Conservation (phyloP, 1,284 basidiomycete genomes). For the Entoloma clypeatum region DNA sequence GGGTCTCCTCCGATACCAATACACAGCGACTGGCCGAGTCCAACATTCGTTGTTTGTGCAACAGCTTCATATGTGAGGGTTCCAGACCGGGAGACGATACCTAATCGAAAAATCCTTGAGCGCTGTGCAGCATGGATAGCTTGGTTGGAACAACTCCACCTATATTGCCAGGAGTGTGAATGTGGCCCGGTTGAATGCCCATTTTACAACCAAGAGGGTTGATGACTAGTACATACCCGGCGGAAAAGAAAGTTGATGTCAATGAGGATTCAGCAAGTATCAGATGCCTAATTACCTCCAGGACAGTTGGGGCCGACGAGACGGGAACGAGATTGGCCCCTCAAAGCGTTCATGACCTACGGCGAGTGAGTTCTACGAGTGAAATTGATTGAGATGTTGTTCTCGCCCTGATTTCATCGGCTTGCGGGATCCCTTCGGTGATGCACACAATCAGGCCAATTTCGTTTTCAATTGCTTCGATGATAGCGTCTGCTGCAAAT, state of each 20-base stretch:
- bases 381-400: slow-evolving; percentile 14
- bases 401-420: slow-evolving; percentile 86
- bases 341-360: slow-evolving; percentile 94
- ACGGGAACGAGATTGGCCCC: slow-evolving; percentile 91
- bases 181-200: slow-evolving; percentile 98
- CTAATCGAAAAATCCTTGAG: slow-evolving; percentile 37
- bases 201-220: slow-evolving; percentile 98
- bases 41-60: slow-evolving; percentile 91
- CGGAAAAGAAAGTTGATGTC: not conserved
- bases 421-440: slow-evolving; percentile 96
- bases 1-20: slow-evolving; percentile 99
- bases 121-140: slow-evolving; percentile 2
- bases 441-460: slow-evolving; percentile 96
- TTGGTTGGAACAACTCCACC: slow-evolving; percentile 45
- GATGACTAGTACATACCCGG: slow-evolving; percentile 56
- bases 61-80: slow-evolving; percentile 93
- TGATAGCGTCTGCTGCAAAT: slow-evolving; percentile 89
- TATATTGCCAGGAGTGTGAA: slow-evolving; percentile 93
- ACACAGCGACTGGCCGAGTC: slow-evolving; percentile 95
- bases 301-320: slow-evolving; percentile 98
- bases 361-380: not conserved
- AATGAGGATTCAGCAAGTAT: too few relatives aligned
- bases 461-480: slow-evolving; percentile 97
- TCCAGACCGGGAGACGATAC: slow-evolving; percentile 96
- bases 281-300: slow-evolving; percentile 53